Percentiles rank a stretch among this genome's conserved stretches.
Conservation (phyloP, 345 rosid species). For the Anastatica hierochuntica region DNA sequence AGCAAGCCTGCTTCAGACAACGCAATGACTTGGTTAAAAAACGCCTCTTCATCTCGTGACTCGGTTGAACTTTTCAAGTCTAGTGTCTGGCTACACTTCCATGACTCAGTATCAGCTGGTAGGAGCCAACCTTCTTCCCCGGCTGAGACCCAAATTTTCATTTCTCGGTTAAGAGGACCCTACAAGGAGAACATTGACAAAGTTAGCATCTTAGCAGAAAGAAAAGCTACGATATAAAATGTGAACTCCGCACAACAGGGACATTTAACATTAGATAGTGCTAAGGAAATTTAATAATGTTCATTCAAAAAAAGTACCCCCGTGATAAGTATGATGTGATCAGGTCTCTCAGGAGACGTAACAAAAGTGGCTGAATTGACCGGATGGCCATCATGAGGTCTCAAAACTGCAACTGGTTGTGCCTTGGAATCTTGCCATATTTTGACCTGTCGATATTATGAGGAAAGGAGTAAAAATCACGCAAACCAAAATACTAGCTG, state of each 20-base stretch:
- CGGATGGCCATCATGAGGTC: constrained; percentile 78
- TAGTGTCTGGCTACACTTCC: constrained; percentile 76
- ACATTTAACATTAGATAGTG: background rate
- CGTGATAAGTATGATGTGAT: constrained; percentile 74
- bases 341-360: constrained; percentile 62
- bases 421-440: constrained; percentile 85
- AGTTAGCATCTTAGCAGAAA: background rate
- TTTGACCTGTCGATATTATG: constrained; percentile 49
- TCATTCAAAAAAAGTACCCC: constrained; percentile 41
- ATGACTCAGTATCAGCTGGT: constrained; percentile 51
- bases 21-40: constrained; percentile 77
- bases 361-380: constrained; percentile 65
- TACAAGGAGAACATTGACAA: constrained; percentile 10
- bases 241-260: background rate
- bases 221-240: background rate
- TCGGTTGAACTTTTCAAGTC: constrained; percentile 62
- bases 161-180: constrained; percentile 79
- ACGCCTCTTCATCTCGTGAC: constrained; percentile 51
- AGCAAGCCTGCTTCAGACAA: constrained; percentile 59
- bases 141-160: constrained; percentile 70
- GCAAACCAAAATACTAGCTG: background rate
- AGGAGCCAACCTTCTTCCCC: constrained; percentile 78
- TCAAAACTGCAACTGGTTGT: constrained; percentile 54
- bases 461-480: background rate
- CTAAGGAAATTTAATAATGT: background rate